phyloP scores from a whole-genome alignment of 208 protist genomes.

The Histomonas meleagridis region DNA sequence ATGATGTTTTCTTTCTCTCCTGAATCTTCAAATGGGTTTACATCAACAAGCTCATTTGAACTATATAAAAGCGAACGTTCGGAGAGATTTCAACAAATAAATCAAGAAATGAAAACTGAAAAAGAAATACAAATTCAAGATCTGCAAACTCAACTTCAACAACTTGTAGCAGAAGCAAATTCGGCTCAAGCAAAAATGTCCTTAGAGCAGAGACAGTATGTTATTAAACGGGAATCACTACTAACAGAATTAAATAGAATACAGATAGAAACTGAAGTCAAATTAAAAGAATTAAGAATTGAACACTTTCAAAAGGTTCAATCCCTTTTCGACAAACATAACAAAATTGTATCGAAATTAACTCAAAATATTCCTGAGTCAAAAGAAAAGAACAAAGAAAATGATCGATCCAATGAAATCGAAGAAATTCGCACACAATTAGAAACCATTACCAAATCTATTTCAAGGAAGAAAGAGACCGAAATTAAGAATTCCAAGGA shows the following conservation, averaged over 20 bases:
- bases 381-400: neutral
- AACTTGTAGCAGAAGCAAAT: neutral
- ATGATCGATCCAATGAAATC: no score
- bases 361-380: no score
- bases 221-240: neutral
- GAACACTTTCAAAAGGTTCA: neutral
- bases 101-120: neutral
- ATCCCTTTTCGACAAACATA: neutral
- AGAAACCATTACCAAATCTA: no score
- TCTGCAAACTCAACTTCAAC: neutral
- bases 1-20: no score
- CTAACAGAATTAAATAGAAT: slow-evolving; percentile 7
- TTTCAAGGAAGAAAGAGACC: neutral
- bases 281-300: neutral
- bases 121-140: neutral
- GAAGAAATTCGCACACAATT: no score
- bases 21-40: no score
- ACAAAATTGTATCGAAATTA: neutral
- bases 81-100: neutral
- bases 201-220: neutral
- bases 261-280: neutral
- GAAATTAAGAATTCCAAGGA: neutral
- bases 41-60: no score
- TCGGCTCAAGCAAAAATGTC: neutral
- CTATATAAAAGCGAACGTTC: neutral